Percentiles rank a stretch among this genome's conserved stretches.
Conservation (phyloP, 129 eudicot genomes). For the Saposhnikovia divaricata region DNA sequence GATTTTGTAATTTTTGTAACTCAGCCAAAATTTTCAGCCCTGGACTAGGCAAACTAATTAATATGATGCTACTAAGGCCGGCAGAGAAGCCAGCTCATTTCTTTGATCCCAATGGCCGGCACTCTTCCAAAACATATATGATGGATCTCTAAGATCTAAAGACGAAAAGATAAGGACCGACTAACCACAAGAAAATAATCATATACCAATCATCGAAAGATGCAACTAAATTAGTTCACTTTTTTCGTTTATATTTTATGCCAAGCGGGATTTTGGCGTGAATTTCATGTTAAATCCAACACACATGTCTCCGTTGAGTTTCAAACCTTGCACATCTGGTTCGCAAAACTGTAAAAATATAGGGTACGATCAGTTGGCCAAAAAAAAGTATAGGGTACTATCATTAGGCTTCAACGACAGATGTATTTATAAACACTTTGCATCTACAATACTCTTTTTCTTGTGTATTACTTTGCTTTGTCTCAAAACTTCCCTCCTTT, state of each 20-base stretch:
- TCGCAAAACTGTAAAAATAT: background rate
- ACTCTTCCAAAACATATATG: background rate
- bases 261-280: background rate
- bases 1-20: background rate
- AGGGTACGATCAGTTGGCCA: background rate
- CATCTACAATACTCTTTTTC: background rate
- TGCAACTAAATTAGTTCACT: background rate
- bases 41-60: background rate
- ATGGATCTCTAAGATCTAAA: background rate
- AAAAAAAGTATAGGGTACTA: background rate
- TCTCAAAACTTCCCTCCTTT: slow-evolving; percentile 12
- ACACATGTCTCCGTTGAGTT: background rate
- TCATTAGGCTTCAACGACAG: background rate
- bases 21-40: background rate
- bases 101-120: background rate
- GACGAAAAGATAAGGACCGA: background rate
- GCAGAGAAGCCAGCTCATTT: background rate
- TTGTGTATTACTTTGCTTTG: slow-evolving; percentile 6
- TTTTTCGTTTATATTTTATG: background rate
- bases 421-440: background rate
- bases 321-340: background rate
- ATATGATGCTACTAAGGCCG: background rate
- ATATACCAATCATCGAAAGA: background rate
- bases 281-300: too few relatives aligned
- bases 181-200: slow-evolving; percentile 2